Base-by-base conservation (phyloP, 768 basidiomycete genomes). In the Suillus clintonianus region DNA sequence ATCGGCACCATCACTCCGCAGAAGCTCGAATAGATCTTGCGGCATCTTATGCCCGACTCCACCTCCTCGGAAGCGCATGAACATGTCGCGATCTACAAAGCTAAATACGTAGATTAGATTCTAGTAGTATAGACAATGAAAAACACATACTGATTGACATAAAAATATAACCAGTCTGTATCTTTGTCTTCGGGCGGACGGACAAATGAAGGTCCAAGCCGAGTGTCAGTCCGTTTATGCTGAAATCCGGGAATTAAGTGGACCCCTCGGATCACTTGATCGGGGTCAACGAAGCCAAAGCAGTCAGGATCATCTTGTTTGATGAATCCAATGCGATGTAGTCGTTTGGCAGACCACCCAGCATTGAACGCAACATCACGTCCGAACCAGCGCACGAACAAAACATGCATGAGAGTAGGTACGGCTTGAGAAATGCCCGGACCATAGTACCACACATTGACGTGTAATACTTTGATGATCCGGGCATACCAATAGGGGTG, bases 261-360 rank as follows among this genome's bases (percentile, higher is more conserved):
- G n/a, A 43, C 42, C 10, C 19, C 7, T 19, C 9, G 7, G 19
- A 43, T 43, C 42, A 43, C 42, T 43, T 43, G 42, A 0, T 63
- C 61, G 0, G 84, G 85, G 65, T 85, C 76, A 0, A 85, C 22
- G 57, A 86, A 85, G 0, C 83, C 78, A 60, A 83, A 85, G 5
- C 78, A 72, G 5, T 17, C 36, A 0, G 59, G 45, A n/a, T 75
- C 72, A 0, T 70, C 9, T 0, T 19, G 1, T 4, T 4, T 43
- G 42, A 43, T n/a, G n/a, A 43, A 43, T 9, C 42, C 42, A 6
- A 86, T 42, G 2, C 72, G 69, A 5, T 76, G 81, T 0, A 84
- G 69, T 0, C 72, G 69, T 15, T 73, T 67, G 0, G 62, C 42
- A 9, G 42, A 43, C 47, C 2, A 66, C 65, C 64, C 76, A 74